Conservation (phyloP, 495 filamentous ascomycete genomes). For the Filosporella fistucella region DNA sequence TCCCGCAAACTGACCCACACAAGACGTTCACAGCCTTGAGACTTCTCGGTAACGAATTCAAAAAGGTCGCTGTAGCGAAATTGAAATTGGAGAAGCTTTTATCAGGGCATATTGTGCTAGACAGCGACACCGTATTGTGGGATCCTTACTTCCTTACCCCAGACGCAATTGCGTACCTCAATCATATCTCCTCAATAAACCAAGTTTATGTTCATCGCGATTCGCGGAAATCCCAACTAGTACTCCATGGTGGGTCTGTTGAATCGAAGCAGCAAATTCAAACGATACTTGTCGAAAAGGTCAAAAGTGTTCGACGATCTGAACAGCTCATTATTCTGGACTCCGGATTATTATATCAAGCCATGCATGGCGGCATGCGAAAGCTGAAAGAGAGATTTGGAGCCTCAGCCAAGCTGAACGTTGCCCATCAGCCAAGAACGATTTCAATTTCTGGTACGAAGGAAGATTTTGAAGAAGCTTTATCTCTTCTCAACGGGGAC, state of each 20-base stretch:
- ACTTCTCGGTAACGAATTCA: slow-evolving; percentile 34
- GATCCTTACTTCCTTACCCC: slow-evolving; percentile 18
- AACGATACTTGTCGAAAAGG: neutral
- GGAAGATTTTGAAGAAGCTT: slow-evolving; percentile 1
- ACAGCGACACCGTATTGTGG: slow-evolving; percentile 25
- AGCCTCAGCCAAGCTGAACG: slow-evolving; percentile 6
- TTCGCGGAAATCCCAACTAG: slow-evolving; percentile 23
- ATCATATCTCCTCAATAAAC: slow-evolving; percentile 12
- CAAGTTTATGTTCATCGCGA: slow-evolving; percentile 31
- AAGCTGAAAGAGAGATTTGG: slow-evolving; percentile 10
- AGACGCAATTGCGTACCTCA: slow-evolving; percentile 17
- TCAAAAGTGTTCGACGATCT: neutral
- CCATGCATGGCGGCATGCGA: slow-evolving; percentile 9
- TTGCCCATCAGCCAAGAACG: neutral
- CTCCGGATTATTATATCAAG: slow-evolving; percentile 6
- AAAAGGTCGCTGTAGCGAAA: slow-evolving; percentile 33
- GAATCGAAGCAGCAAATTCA: slow-evolving; percentile 10
- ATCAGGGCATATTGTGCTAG: slow-evolving; percentile 16
- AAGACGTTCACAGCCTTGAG: slow-evolving; percentile 27
- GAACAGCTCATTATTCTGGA: slow-evolving; percentile 3
- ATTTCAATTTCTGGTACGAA: slow-evolving; percentile 1
- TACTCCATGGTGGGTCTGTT: slow-evolving; percentile 24
- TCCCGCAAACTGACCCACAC: slow-evolving; percentile 16
- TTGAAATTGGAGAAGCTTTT: slow-evolving; percentile 29
- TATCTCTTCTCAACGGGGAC: neutral